Conservation (phyloP, 495 filamentous ascomycete genomes). For the Endocarpon pusillum region DNA sequence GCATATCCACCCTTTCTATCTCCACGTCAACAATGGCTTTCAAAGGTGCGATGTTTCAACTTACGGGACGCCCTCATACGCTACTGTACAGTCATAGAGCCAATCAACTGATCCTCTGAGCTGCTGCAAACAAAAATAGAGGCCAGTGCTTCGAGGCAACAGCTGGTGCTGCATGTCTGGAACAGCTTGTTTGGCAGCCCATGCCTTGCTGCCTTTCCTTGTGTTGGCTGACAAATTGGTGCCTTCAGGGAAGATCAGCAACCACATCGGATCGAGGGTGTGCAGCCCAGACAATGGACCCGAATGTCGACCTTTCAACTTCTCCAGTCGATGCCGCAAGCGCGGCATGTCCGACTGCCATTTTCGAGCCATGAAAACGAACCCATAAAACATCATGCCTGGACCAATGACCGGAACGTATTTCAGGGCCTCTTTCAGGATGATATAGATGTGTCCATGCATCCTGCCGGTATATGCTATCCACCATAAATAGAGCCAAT, state of each 20-base stretch:
- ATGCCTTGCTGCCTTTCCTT: conserved; percentile 33
- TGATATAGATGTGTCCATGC: conserved; percentile 55
- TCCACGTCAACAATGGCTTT: not conserved
- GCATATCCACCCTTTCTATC: conserved; percentile 40
- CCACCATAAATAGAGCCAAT: conserved; percentile 63
- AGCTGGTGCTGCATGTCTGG: conserved; percentile 36
- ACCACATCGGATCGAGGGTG: conserved; percentile 50
- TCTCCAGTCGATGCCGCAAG: conserved; percentile 39
- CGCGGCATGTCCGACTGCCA: conserved; percentile 46
- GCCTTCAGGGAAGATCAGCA: conserved; percentile 53
- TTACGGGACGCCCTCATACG: conserved; percentile 52
- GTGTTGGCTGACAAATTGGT: conserved; percentile 48
- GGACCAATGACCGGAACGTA: conserved; percentile 45
- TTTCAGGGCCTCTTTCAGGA: conserved; percentile 50
- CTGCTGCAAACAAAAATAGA: conserved; percentile 47
- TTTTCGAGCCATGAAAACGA: conserved; percentile 53
- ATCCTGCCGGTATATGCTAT: conserved; percentile 43
- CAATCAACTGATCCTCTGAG: conserved; percentile 41
- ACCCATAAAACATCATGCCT: conserved; percentile 53
- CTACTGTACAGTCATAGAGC: conserved; percentile 53
- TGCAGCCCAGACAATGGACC: conserved; percentile 31
- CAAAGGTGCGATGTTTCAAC: conserved; percentile 9
- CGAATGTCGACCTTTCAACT: conserved; percentile 33
- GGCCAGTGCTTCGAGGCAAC: conserved; percentile 45
- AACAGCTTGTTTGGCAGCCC: conserved; percentile 36